Evolutionary conservation across 768 basidiomycete genomes (phyloP).

Genomic region (Daedaleopsis nitida): DNA sequence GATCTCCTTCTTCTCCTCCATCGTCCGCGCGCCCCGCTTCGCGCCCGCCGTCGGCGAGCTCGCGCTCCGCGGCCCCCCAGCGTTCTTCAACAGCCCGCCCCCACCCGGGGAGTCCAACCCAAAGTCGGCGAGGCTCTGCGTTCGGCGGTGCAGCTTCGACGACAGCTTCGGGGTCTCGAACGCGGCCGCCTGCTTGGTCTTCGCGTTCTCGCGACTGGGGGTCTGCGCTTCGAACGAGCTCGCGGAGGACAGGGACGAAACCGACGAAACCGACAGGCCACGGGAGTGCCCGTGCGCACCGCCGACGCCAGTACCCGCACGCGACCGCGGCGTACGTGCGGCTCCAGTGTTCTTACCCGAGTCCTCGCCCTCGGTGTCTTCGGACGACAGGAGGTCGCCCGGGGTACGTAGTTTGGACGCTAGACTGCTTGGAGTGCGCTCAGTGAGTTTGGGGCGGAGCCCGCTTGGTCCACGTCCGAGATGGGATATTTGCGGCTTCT

Average conservation of each 20-base stretch:
- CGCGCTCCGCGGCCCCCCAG: slow-evolving; percentile 19
- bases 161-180: slow-evolving; percentile 13
- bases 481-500: slow-evolving; percentile 45
- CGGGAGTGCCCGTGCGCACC: slow-evolving; percentile 8
- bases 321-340: not conserved
- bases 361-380: slow-evolving; percentile 18
- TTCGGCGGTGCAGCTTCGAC: slow-evolving; percentile 22
- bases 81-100: slow-evolving; percentile 1
- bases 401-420: slow-evolving; percentile 6
- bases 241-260: slow-evolving; percentile 11
- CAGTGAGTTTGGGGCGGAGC: slow-evolving; percentile 15
- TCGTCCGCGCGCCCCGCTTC: slow-evolving; percentile 42
- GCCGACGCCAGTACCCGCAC: slow-evolving; percentile 5
- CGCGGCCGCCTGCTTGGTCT: not conserved
- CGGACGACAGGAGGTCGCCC: slow-evolving; percentile 9
- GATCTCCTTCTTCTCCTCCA: slow-evolving; percentile 81
- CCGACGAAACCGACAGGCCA: slow-evolving; percentile 12
- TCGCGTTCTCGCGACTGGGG: not conserved
- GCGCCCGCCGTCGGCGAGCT: slow-evolving; percentile 26
- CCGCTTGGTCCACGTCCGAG: slow-evolving; percentile 34
- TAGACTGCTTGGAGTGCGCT: slow-evolving; percentile 7
- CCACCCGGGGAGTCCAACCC: not conserved
- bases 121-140: slow-evolving; percentile 26
- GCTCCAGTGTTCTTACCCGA: not conserved
- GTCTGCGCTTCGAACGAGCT: not conserved